Evolutionary conservation across 2,329 filamentous ascomycete species (phyloP), one percentile per base, ranked within the genome.

Genomic region (Penicillium sp.): DNA sequence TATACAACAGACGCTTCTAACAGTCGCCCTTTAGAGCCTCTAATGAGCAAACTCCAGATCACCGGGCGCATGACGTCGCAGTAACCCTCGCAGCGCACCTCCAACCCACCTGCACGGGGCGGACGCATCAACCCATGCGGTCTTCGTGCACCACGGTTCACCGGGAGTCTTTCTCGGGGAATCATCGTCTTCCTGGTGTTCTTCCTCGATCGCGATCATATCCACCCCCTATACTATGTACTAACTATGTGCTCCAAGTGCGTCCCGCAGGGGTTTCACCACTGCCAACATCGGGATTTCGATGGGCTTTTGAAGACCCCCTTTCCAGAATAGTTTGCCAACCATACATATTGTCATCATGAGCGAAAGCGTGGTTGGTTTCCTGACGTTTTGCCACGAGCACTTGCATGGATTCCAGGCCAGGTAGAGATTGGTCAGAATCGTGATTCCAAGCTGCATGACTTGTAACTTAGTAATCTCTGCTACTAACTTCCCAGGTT

Each of bases 331-430:
- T n/a, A n/a, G n/a, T n/a, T n/a, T n/a, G n/a, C n/a, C n/a, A n/a
- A n/a, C n/a, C n/a, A n/a, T n/a, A 27, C 5, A 27, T 27, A 27
- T 6, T 27, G 10, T 27, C 24, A 27, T 27, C 24, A 6, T 27
- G 2, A 23, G 2, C 34, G 12, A 21, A 23, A 8, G 17, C 34
- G 6, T 37, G 20, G 34, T 4, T 23, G 34, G 12, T 37, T 46
- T 51, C 34, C 18, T 29, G 29, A 46, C 21, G n/a, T 17, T 46
- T 27, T 46, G 52, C 52, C 52, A 54, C 47, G 36, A 42, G 44
- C 47, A 27, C 51, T 48, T 54, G 29, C 34, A 48, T 30, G 24
- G 15, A 23, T 39, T 23, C 29, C 17, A 32, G 45, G 27, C 46
- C 17, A 30, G 30, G 34, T 46, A 30, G 29, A 52, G 34, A 43